These are phyloP conservation scores for Dothistroma septosporum DNA, from an alignment of 2,329 filamentous ascomycete species.

Conservation along the genomic window DNA sequence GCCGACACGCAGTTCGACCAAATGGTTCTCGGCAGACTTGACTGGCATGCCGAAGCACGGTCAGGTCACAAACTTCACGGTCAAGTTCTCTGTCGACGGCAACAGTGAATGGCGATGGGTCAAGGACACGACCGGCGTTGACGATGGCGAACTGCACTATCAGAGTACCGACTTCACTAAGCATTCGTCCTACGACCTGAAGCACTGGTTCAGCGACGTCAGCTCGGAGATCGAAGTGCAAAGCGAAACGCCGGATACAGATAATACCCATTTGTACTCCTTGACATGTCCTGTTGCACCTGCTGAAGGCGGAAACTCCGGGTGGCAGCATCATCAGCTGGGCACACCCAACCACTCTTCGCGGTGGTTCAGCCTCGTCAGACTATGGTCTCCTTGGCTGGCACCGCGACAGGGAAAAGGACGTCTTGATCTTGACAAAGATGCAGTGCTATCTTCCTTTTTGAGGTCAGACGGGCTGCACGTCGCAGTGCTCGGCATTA, in stretches of 20 bases:
- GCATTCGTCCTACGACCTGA: constrained; percentile 42
- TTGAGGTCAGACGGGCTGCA: constrained; percentile 67
- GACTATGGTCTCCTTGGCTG: constrained; percentile 78
- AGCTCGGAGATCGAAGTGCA: constrained; percentile 54
- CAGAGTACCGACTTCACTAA: constrained; percentile 35
- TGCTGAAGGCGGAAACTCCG: constrained; percentile 56
- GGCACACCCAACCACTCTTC: constrained; percentile 61
- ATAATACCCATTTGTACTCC: constrained; percentile 67
- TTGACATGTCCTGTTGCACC: constrained; percentile 54
- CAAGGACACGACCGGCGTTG: constrained; percentile 58
- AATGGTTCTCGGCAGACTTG: constrained; percentile 56
- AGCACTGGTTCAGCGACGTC: constrained; percentile 55
- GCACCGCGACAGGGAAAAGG: constrained; percentile 77
- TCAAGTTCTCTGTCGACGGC: constrained; percentile 59
- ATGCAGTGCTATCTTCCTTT: constrained; percentile 75
- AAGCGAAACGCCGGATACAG: constrained; percentile 60
- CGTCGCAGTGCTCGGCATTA: constrained; percentile 73
- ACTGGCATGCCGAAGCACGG: constrained; percentile 42
- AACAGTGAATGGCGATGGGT: constrained; percentile 65
- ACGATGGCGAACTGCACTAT: constrained; percentile 61
- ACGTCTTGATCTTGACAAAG: constrained; percentile 66
- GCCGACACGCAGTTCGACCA: constrained; percentile 27
- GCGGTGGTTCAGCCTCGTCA: constrained; percentile 78
- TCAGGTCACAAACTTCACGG: constrained; percentile 59
- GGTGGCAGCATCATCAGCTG: constrained; percentile 53